Evolutionary conservation across 108 stramenopile species (phyloP).

Genomic region (Nitzschia sp.): DNA sequence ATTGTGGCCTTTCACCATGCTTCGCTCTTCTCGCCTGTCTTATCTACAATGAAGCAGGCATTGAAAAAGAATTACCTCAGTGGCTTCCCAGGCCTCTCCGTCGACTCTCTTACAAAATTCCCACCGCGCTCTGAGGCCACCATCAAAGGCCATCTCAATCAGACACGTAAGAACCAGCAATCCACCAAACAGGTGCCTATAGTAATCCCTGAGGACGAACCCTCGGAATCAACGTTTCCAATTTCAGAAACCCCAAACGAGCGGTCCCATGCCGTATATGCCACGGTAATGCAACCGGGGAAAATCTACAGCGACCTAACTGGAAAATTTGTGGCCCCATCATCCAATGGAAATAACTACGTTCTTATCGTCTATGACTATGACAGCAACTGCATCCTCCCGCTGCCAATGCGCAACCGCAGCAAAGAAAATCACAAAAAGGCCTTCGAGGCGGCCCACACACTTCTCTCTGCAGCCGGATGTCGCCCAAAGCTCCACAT

Average conservation of each 20-base stretch:
- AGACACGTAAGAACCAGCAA: not conserved
- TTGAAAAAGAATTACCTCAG: not conserved
- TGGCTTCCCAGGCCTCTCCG: slow-evolving; percentile 14
- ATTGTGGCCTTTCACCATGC: not conserved
- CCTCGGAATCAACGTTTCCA: not conserved
- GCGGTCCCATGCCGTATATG: not conserved
- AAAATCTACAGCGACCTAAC: no score
- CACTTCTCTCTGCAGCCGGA: not conserved
- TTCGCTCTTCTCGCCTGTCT: not conserved
- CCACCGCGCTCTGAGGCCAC: not conserved
- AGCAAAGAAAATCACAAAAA: not conserved
- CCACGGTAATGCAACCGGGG: not conserved
- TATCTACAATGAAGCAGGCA: not conserved
- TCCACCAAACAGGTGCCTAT: not conserved
- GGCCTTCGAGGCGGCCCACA: not conserved
- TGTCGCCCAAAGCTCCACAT: not conserved
- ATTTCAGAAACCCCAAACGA: not conserved
- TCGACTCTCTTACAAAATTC: not conserved
- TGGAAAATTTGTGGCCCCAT: not conserved
- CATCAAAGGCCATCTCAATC: not conserved
- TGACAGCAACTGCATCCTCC: no score
- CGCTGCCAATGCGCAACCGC: not conserved
- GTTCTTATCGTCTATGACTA: not conserved
- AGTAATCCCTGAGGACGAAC: no score
- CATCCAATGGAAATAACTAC: not conserved